These are phyloP conservation scores for Tulasnella sp. DNA, from an alignment of 768 basidiomycete genomes.

Conservation along the genomic window DNA sequence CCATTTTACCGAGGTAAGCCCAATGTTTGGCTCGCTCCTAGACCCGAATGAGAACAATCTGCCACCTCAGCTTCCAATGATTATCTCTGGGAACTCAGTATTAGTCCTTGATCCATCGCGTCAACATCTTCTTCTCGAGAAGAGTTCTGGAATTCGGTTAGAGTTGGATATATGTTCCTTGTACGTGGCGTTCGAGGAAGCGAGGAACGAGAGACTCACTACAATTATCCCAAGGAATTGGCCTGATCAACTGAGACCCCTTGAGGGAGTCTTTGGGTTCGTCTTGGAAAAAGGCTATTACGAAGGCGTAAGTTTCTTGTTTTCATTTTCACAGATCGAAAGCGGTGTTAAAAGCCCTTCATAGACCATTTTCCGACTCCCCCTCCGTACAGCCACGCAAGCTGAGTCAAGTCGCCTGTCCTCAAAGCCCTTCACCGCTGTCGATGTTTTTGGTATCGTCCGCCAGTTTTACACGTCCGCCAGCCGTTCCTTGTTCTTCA, in stretches of 20 bases:
- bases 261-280: slow-evolving; percentile 11
- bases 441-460: not conserved
- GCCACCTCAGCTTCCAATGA: not conserved
- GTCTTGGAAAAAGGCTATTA: not conserved
- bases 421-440: not conserved
- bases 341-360: not conserved
- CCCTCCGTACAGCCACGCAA: not conserved
- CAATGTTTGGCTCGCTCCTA: not conserved
- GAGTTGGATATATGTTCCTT: not conserved
- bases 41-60: too few relatives aligned
- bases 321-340: not conserved
- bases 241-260: not conserved
- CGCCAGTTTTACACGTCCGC: not conserved
- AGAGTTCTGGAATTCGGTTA: not conserved
- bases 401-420: not conserved
- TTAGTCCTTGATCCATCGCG: slow-evolving; percentile 7
- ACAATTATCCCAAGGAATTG: not conserved
- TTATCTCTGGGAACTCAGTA: slow-evolving; percentile 1
- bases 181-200: not conserved
- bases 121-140: not conserved
- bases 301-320: not conserved
- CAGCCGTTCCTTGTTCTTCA: slow-evolving; percentile 5
- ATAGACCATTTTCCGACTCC: slow-evolving; percentile 14
- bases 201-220: not conserved
- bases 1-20: slow-evolving; percentile 6